Evolutionary conservation across 768 basidiomycete genomes (phyloP).

Genomic region (Hygrophoropsis aurantiaca): DNA sequence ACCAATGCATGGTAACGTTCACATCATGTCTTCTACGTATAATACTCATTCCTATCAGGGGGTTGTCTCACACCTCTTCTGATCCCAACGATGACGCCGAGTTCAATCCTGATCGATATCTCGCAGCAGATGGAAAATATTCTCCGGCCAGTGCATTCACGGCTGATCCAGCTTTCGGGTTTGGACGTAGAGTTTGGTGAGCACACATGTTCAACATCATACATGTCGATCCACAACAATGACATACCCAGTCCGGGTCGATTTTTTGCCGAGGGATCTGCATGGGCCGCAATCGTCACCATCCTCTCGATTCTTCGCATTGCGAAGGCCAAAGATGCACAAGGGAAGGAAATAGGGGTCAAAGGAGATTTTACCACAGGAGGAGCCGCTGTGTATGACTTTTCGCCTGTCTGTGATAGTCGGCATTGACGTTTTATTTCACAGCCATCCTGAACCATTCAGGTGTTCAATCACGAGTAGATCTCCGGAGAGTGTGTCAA

Average conservation of each 20-base stretch:
- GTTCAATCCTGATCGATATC: constrained; percentile 59
- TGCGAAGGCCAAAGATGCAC: constrained; percentile 21
- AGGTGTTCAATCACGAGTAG: too few relatives aligned
- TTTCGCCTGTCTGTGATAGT: background rate
- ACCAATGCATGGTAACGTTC: too few relatives aligned
- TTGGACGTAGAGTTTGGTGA: constrained; percentile 16
- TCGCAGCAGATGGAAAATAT: constrained; percentile 25
- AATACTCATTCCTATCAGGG: too few relatives aligned
- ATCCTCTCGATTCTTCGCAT: constrained; percentile 29
- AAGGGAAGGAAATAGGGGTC: constrained; percentile 30
- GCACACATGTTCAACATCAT: too few relatives aligned
- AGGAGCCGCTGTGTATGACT: constrained; percentile 13
- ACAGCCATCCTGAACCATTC: background rate
- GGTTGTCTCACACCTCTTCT: constrained; percentile 47
- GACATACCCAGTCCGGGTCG: constrained; percentile 31
- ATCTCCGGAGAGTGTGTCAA: too few relatives aligned
- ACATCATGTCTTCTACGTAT: too few relatives aligned
- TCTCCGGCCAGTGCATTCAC: background rate
- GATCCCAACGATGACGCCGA: constrained; percentile 50
- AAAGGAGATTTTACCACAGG: constrained; percentile 22
- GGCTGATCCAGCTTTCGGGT: constrained; percentile 13
- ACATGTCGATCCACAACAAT: background rate
- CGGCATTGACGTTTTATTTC: too few relatives aligned
- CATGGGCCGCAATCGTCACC: constrained; percentile 33
- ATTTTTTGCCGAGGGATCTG: constrained; percentile 29